Evolutionary conservation across 768 basidiomycete species (phyloP).

Genomic region (Rhizopogon roseolus): DNA sequence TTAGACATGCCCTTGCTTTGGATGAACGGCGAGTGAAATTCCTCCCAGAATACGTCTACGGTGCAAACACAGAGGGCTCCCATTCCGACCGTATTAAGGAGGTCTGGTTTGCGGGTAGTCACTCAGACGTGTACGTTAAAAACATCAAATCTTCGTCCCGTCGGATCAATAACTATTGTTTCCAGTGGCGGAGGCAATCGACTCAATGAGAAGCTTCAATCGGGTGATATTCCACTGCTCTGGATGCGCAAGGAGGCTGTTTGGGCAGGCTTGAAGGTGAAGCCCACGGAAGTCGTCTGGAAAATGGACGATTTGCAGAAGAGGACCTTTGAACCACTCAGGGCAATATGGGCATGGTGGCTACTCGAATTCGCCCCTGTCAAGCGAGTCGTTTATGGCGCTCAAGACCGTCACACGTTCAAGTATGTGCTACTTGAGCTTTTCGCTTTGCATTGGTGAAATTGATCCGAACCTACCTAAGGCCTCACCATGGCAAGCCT

Average conservation of each 20-base stretch:
- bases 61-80: neutral
- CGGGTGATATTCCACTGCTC: slow-evolving; percentile 11
- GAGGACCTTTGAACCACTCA: slow-evolving; percentile 1
- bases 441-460: neutral
- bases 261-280: slow-evolving; percentile 14
- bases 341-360: neutral
- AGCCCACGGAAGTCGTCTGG: slow-evolving; percentile 2
- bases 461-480: neutral
- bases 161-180: neutral
- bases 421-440: neutral
- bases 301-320: slow-evolving; percentile 5
- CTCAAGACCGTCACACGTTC: neutral
- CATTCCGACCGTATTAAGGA: slow-evolving; percentile 20
- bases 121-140: slow-evolving; percentile 28
- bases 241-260: slow-evolving; percentile 25
- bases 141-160: neutral
- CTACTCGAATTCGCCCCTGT: slow-evolving; percentile 1
- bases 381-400: slow-evolving; percentile 3
- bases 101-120: slow-evolving; percentile 27
- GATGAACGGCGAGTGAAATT: slow-evolving; percentile 33
- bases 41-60: slow-evolving; percentile 23
- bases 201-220: slow-evolving; percentile 2
- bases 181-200: slow-evolving; percentile 16
- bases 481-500: neutral
- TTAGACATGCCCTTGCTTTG: slow-evolving; percentile 31